phyloP scores from a whole-genome alignment of 2,329 filamentous ascomycete genomes.

The Atkinsonella hypoxylon region DNA sequence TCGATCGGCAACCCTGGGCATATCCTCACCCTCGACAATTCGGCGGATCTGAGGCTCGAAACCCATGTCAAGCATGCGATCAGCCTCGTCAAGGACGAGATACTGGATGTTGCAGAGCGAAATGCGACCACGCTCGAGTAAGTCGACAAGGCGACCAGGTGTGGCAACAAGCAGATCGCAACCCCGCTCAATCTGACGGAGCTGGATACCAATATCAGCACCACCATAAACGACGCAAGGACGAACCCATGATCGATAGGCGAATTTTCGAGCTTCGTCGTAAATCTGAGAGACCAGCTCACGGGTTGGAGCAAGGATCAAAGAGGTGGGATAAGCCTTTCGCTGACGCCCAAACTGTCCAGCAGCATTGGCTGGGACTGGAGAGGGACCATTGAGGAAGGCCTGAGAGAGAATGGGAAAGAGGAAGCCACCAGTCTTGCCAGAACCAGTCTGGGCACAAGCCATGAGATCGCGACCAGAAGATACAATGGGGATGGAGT shows the following conservation, averaged over 20 bases:
- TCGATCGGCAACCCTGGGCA: constrained; percentile 71
- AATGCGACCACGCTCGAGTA: constrained; percentile 97
- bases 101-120: constrained; percentile 99
- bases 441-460: constrained; percentile 98
- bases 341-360: constrained; percentile 82
- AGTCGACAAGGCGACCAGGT: constrained; percentile 89
- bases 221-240: constrained; percentile 98
- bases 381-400: constrained; percentile 76
- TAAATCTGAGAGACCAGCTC: constrained; percentile 98
- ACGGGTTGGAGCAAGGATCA: constrained; percentile 93
- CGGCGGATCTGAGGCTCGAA: constrained; percentile 99
- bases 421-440: constrained; percentile 98
- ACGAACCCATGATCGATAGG: constrained; percentile 97
- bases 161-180: constrained; percentile 96
- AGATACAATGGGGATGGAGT: constrained; percentile 99
- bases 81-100: constrained; percentile 94
- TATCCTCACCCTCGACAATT: constrained; percentile 97
- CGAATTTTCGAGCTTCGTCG: constrained; percentile 94
- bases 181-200: constrained; percentile 93
- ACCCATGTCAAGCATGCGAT: constrained; percentile 99
- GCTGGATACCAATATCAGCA: constrained; percentile 96
- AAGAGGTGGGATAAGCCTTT: constrained; percentile 92
- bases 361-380: constrained; percentile 48
- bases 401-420: constrained; percentile 99
- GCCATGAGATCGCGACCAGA: constrained; percentile 96